A percentile compares a stretch with the other conserved stretches of the same genome.
Conservation (phyloP, 176 grass and related monocot genomes). For the Paspalum notatum region DNA sequence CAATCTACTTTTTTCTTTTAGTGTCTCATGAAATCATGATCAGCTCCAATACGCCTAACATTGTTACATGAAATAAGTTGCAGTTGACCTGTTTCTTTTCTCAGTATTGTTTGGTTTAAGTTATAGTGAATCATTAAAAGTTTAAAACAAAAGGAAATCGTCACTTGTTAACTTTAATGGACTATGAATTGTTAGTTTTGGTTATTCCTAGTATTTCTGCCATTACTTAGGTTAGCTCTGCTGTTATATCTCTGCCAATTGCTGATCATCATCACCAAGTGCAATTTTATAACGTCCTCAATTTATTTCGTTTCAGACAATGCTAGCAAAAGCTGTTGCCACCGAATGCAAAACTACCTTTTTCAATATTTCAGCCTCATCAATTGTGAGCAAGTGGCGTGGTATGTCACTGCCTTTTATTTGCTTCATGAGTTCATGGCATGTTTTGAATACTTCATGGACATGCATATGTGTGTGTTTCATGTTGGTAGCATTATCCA, state of each 20-base stretch:
- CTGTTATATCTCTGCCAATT: slow-evolving; percentile 36
- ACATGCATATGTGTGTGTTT: not conserved
- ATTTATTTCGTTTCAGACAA: slow-evolving; percentile 68
- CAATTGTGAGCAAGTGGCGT: slow-evolving; percentile 93
- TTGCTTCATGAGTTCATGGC: slow-evolving; percentile 25
- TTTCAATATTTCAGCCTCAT: slow-evolving; percentile 98
- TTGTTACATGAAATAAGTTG: slow-evolving; percentile 10
- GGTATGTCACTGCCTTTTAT: slow-evolving; percentile 49
- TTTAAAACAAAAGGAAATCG: slow-evolving; percentile 9
- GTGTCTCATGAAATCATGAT: not conserved
- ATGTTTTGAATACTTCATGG: not conserved
- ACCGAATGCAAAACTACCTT: slow-evolving; percentile 96
- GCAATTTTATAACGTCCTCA: slow-evolving; percentile 15
- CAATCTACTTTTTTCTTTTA: not conserved
- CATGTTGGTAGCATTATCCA: not conserved
- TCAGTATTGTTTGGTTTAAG: not conserved
- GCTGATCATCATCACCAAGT: not conserved
- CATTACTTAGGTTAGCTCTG: not conserved
- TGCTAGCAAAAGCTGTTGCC: slow-evolving; percentile 98
- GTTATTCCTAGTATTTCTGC: not conserved
- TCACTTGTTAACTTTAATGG: not conserved
- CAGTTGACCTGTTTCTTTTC: slow-evolving; percentile 7
- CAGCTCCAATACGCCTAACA: not conserved
- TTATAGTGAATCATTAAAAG: slow-evolving; percentile 17
- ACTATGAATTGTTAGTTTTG: not conserved